A percentile compares a stretch with the other conserved stretches of the same genome.
Evolutionary conservation across 371 early-diverging fungal genomes (phyloP).

Genomic region (Lichtheimia ornata): DNA sequence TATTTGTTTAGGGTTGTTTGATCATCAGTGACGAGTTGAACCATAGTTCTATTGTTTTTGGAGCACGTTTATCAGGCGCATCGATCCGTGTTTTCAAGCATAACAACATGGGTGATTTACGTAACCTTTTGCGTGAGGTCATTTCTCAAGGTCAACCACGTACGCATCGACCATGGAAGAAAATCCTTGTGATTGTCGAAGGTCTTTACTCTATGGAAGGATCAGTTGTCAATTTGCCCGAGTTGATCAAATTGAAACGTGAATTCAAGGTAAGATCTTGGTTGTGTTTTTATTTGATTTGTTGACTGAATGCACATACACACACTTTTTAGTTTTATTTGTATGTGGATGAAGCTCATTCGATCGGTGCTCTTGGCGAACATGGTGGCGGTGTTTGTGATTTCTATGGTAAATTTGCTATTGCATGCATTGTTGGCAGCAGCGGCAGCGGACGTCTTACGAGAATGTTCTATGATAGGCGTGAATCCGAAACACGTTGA

Average conservation of each 20-base stretch:
- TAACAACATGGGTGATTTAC: slow-evolving; percentile 86
- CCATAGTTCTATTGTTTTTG: slow-evolving; percentile 97
- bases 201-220: slow-evolving; percentile 99
- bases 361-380: slow-evolving; percentile 93
- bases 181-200: slow-evolving; percentile 98
- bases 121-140: slow-evolving; percentile 83
- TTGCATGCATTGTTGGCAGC: slow-evolving; percentile 32
- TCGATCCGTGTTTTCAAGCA: slow-evolving; percentile 97
- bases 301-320: not conserved
- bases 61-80: slow-evolving; percentile 94
- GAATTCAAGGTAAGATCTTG: slow-evolving; percentile 83
- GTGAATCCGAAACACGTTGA: slow-evolving; percentile 94
- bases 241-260: slow-evolving; percentile 90
- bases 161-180: slow-evolving; percentile 99
- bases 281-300: not conserved
- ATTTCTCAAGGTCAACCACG: slow-evolving; percentile 99
- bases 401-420: slow-evolving; percentile 74
- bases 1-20: slow-evolving; percentile 78
- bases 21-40: slow-evolving; percentile 98
- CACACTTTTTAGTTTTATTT: slow-evolving; percentile 74
- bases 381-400: slow-evolving; percentile 96
- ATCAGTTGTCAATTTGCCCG: slow-evolving; percentile 87
- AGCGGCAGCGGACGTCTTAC: not conserved
- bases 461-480: slow-evolving; percentile 49
- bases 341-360: slow-evolving; percentile 98